These are phyloP conservation scores for Podila verticillata DNA, from an alignment of 192 early-diverging fungal species.

Conservation along the genomic window DNA sequence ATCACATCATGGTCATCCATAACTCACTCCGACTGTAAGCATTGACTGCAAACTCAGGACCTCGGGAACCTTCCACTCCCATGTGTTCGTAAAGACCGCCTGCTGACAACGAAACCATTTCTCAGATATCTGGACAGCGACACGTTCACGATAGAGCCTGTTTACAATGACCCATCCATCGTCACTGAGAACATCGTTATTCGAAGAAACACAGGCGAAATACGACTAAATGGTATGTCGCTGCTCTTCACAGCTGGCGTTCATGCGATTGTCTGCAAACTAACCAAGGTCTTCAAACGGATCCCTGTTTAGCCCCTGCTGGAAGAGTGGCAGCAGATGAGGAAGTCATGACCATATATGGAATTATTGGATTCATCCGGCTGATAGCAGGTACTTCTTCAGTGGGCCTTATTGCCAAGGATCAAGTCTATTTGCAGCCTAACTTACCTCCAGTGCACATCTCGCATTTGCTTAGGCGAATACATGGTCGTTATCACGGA, in stretches of 20 bases:
- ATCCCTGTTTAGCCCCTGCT: conserved; percentile 5
- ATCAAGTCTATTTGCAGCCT: background rate
- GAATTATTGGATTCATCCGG: conserved; percentile 76
- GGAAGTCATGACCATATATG: conserved; percentile 66
- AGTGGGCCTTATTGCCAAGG: background rate
- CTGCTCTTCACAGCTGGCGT: too few relatives aligned
- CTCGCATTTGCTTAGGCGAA: conserved; percentile 63
- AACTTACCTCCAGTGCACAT: background rate
- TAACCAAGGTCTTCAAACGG: background rate
- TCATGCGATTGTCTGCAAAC: too few relatives aligned
- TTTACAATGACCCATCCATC: conserved; percentile 59
- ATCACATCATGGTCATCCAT: conserved; percentile 9
- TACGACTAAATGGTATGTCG: conserved; percentile 56
- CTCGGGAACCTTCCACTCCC: background rate
- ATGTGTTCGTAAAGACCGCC: background rate
- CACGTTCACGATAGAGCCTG: conserved; percentile 66
- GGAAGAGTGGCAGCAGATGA: conserved; percentile 56
- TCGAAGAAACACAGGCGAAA: conserved; percentile 56
- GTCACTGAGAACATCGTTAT: conserved; percentile 69
- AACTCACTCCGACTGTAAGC: conserved; percentile 41
- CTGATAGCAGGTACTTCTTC: conserved; percentile 67
- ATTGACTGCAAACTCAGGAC: background rate
- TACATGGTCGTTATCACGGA: conserved; percentile 81
- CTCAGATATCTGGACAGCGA: conserved; percentile 64
- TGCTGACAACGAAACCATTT: background rate